Evolutionary conservation across 2,329 filamentous ascomycete genomes (phyloP).

Genomic region (Colletotrichum sojae): DNA sequence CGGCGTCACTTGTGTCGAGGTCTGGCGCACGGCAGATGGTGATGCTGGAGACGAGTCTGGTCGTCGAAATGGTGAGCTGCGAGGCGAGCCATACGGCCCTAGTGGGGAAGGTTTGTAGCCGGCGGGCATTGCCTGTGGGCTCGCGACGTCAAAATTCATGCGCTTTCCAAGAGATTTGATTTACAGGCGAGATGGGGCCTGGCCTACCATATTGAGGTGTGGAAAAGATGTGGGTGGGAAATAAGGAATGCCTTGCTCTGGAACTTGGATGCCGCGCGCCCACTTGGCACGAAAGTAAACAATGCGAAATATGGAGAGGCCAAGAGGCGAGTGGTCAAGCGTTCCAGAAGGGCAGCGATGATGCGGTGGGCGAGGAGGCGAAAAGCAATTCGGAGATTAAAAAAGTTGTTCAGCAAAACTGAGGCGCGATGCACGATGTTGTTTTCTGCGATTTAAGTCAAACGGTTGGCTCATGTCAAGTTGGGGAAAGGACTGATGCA

Average conservation of each 20-base stretch:
- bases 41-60: slow-evolving; percentile 73
- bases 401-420: not conserved
- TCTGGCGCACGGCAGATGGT: slow-evolving; percentile 74
- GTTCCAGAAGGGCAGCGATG: not conserved
- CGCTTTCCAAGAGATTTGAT: slow-evolving; percentile 29
- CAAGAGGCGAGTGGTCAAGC: slow-evolving; percentile 6
- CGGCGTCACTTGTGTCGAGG: slow-evolving; percentile 63
- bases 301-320: slow-evolving; percentile 38
- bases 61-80: slow-evolving; percentile 75
- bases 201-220: slow-evolving; percentile 34
- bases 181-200: slow-evolving; percentile 28
- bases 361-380: slow-evolving; percentile 6
- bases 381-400: slow-evolving; percentile 9
- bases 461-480: slow-evolving; percentile 16
- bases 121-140: slow-evolving; percentile 63
- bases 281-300: slow-evolving; percentile 39
- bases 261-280: slow-evolving; percentile 33
- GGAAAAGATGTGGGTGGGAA: slow-evolving; percentile 25
- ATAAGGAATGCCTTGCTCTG: slow-evolving; percentile 38
- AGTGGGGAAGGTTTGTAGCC: slow-evolving; percentile 80
- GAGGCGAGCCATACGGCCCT: slow-evolving; percentile 76
- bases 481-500: slow-evolving; percentile 19
- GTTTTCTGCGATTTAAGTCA: not conserved
- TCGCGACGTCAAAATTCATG: slow-evolving; percentile 40
- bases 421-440: not conserved